Base-by-base conservation (phyloP, 768 basidiomycete species). In the Macrolepiota fuliginosa region DNA sequence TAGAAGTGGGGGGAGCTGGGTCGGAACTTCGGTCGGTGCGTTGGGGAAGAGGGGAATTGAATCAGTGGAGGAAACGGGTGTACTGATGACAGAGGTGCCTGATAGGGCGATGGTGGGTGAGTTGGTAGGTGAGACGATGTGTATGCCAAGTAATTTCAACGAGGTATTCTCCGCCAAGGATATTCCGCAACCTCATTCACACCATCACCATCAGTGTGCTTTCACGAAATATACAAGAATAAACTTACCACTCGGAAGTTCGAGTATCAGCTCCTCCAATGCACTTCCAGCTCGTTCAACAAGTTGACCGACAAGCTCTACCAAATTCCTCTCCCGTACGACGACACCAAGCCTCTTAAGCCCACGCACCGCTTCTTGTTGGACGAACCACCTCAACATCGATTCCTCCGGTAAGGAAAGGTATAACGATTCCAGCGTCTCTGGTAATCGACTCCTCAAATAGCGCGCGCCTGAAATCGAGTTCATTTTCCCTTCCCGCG, bases 381-480 rank as follows among this genome's bases (percentile, higher is more conserved):
- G 3, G 9, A 45, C 27, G 10, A 61, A 61, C 42, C 53, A 61
- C 22, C 32, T 32, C 52, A 61, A 36, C 52, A 61, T 61, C 17
- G 39, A 29, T 19, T 54, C 59, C 40, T 61, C 59, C 11, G 59
- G 59, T 2, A 53, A 22, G 3, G 25, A 39, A 6, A 61, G 27
- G 35, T 29, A 61, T 40, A 61, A 25, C 9, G 22, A 42, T 27
- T 54, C 52, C 1, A 61, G 52, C 17, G 59, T 35, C 51, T 24
- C 1, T 3, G 59, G 52, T 19, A 61, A 24, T 7, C 27, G 17
- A 3, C n/a, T n/a, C n/a, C n/a, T n/a, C n/a, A n/a, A n/a, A n/a
- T n/a, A n/a, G n/a, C 10, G 32, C 40, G 13, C 25, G 56, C 45
- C 13, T 11, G 1, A 5, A 13, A 1, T 29, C 5, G 17, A n/a